Percentiles rank a stretch among this genome's conserved stretches.
Evolutionary conservation across 768 basidiomycete species (phyloP).

Genomic region (Phylloporus sp.): DNA sequence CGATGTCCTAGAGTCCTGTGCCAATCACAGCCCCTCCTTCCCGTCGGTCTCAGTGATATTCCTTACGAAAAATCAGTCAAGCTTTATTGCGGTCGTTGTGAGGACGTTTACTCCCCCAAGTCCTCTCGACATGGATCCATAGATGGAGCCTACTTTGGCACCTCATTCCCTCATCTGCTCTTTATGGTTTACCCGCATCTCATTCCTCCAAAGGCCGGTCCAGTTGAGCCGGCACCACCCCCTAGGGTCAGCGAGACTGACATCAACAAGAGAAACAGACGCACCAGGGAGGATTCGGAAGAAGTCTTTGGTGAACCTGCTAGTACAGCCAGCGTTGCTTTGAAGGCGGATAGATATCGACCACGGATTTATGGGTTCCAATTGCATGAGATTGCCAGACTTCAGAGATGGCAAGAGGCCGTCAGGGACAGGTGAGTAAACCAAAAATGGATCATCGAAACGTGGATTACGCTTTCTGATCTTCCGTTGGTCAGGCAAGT

Average conservation of each 20-base stretch:
- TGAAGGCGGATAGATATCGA: slow-evolving; percentile 88
- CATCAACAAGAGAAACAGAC: slow-evolving; percentile 35
- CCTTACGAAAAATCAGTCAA: slow-evolving; percentile 99
- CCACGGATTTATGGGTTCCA: slow-evolving; percentile 98
- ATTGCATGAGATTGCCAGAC: slow-evolving; percentile 86
- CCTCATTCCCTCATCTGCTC: slow-evolving; percentile 93
- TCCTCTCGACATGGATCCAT: slow-evolving; percentile 95
- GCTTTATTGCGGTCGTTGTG: slow-evolving; percentile 96
- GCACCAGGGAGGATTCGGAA: slow-evolving; percentile 51
- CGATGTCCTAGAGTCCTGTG: slow-evolving; percentile 97
- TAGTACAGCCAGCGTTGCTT: slow-evolving; percentile 75
- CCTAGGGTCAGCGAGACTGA: slow-evolving; percentile 29
- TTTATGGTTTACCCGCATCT: slow-evolving; percentile 96
- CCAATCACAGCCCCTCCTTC: slow-evolving; percentile 89
- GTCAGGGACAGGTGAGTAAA: slow-evolving; percentile 67
- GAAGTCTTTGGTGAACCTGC: slow-evolving; percentile 60
- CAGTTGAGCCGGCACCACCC: slow-evolving; percentile 34
- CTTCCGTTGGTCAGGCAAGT: slow-evolving; percentile 39
- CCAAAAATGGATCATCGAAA: too few species aligned
- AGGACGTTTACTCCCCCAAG: slow-evolving; percentile 98
- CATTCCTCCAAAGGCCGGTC: slow-evolving; percentile 75
- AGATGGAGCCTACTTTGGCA: slow-evolving; percentile 98
- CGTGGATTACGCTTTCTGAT: too few species aligned
- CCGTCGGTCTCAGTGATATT: slow-evolving; percentile 94
- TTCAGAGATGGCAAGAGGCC: slow-evolving; percentile 96